Evolutionary conservation across 768 basidiomycete species (phyloP).

Genomic region (Rhizopogon vinicolor): DNA sequence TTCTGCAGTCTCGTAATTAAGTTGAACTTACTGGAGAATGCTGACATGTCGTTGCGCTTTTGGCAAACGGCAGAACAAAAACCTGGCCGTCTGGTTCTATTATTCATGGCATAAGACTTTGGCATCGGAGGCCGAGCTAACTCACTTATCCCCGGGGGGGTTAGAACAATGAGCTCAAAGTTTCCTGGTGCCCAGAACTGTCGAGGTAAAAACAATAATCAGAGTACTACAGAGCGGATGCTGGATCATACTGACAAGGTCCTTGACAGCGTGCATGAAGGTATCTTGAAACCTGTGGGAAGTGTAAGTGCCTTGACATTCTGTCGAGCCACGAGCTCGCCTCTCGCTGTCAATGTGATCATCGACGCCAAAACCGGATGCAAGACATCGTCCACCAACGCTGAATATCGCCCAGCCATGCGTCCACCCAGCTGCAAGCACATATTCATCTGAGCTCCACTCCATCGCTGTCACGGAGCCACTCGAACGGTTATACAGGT

Average conservation of each 20-base stretch:
- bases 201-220: constrained; percentile 1
- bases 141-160: constrained; percentile 51
- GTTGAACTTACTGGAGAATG: constrained; percentile 72
- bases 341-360: constrained; percentile 53
- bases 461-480: constrained; percentile 68
- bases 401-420: constrained; percentile 89
- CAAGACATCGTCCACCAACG: constrained; percentile 82
- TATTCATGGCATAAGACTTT: constrained; percentile 6
- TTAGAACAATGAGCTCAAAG: constrained; percentile 79
- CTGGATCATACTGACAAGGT: constrained; percentile 49
- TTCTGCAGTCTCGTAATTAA: neutral
- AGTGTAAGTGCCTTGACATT: neutral
- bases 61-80: constrained; percentile 88
- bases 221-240: neutral
- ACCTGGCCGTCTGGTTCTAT: constrained; percentile 65
- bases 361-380: constrained; percentile 70
- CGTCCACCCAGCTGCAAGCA: constrained; percentile 89
- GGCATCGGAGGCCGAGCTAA: constrained; percentile 1
- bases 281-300: constrained; percentile 64
- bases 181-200: constrained; percentile 96
- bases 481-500: constrained; percentile 50
- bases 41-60: constrained; percentile 88
- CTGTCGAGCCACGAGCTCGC: constrained; percentile 16
- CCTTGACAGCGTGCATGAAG: constrained; percentile 78
- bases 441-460: constrained; percentile 97